A percentile compares a stretch with the other conserved stretches of the same genome.
Evolutionary conservation across 768 basidiomycete species (phyloP).

Genomic region (Leccinum arenicola): DNA sequence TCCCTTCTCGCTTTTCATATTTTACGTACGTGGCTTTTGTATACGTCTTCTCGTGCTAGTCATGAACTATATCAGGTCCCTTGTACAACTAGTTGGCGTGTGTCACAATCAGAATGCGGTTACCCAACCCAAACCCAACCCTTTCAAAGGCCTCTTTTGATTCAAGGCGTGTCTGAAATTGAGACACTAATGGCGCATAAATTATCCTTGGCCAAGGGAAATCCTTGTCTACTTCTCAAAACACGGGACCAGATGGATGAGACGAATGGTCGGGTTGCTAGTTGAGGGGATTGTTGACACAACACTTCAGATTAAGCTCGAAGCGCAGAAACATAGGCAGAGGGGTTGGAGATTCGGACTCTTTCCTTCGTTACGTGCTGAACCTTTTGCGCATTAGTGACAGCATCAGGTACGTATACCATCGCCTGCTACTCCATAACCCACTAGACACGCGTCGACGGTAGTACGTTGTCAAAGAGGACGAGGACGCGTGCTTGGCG

Average conservation of each 20-base stretch:
- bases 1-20: neutral
- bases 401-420: neutral
- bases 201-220: no score
- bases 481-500: constrained; percentile 5
- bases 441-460: neutral
- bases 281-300: no score
- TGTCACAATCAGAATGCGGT: neutral
- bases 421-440: neutral
- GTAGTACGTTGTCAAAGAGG: constrained; percentile 12
- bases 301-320: neutral
- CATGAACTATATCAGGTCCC: neutral
- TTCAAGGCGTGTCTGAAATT: no score
- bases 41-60: neutral
- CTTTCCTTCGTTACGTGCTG: neutral
- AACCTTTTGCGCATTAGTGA: neutral
- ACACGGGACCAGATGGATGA: neutral
- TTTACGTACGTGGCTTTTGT: neutral
- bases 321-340: constrained; percentile 3
- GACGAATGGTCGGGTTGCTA: neutral
- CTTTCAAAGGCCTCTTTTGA: neutral
- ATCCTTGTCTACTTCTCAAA: neutral
- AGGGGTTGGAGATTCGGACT: neutral
- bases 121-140: neutral
- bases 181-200: no score
- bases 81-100: neutral